These are phyloP conservation scores for Schwanniomyces yamadae DNA, from an alignment of 805 yeast genomes.

Conservation along the genomic window DNA sequence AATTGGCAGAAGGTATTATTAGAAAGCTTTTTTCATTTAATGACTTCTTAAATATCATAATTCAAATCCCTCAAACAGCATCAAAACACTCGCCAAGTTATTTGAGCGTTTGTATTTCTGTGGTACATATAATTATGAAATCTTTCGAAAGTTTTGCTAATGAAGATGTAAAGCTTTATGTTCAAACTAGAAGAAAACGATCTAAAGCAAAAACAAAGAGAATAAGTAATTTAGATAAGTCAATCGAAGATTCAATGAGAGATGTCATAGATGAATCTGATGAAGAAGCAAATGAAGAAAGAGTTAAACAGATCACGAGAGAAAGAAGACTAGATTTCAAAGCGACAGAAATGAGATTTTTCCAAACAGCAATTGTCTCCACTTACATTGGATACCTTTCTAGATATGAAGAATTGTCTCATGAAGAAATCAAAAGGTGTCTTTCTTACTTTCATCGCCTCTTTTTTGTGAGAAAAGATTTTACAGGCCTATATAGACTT, in stretches of 20 bases:
- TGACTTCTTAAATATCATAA: conserved; percentile 53
- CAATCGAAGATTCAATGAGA: conserved; percentile 21
- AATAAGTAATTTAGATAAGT: conserved; percentile 21
- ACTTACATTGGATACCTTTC: conserved; percentile 63
- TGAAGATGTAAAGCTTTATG: conserved; percentile 50
- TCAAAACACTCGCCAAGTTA: conserved; percentile 61
- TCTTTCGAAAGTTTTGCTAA: conserved; percentile 65
- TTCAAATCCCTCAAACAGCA: conserved; percentile 62
- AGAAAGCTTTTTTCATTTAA: conserved; percentile 71
- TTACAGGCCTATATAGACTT: conserved; percentile 58
- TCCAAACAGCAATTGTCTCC: conserved; percentile 60
- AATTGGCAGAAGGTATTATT: conserved; percentile 55
- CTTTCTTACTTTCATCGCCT: conserved; percentile 70
- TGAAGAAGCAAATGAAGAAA: conserved; percentile 31
- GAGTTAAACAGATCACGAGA: conserved; percentile 35
- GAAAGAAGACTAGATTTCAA: conserved; percentile 49
- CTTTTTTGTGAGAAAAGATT: conserved; percentile 58
- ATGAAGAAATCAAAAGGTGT: conserved; percentile 59
- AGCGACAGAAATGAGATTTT: conserved; percentile 43
- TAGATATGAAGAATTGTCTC: conserved; percentile 60
- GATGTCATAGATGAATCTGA: conserved; percentile 35
- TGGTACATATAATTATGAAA: conserved; percentile 63
- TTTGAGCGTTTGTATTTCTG: conserved; percentile 58
- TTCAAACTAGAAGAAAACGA: conserved; percentile 44
- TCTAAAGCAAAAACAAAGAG: conserved; percentile 26